Evolutionary conservation across 257 asterid species (phyloP).

Genomic region (Prunella vulgaris): DNA sequence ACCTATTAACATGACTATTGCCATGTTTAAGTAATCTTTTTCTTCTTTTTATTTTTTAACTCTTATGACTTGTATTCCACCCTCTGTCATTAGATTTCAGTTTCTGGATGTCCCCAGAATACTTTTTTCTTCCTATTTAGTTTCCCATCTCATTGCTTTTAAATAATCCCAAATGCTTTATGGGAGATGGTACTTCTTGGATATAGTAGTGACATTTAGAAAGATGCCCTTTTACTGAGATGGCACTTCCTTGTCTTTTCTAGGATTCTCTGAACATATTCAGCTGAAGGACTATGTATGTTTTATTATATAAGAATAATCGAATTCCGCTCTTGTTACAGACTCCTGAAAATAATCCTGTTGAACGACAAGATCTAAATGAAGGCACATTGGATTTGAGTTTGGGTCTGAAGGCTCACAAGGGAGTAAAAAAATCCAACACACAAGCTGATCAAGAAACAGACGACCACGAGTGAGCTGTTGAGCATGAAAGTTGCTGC

Average conservation of each 20-base stretch:
- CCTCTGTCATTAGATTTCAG: background rate
- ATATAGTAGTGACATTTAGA: background rate
- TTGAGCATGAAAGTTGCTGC: background rate
- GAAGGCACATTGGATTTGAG: slow-evolving; percentile 77
- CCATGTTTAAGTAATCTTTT: background rate
- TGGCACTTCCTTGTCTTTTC: background rate
- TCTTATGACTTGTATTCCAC: background rate
- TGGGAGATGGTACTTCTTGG: background rate
- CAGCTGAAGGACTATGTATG: background rate
- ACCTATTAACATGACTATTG: background rate
- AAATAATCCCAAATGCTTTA: background rate
- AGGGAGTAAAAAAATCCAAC: slow-evolving; percentile 39
- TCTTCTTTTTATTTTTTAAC: no score
- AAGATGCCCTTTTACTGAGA: background rate
- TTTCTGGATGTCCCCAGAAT: background rate
- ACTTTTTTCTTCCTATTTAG: no score
- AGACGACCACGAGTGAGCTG: slow-evolving; percentile 22
- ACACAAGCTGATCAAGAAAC: slow-evolving; percentile 32
- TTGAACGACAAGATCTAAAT: slow-evolving; percentile 68
- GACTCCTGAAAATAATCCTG: slow-evolving; percentile 35
- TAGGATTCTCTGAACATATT: background rate
- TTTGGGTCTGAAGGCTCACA: slow-evolving; percentile 59
- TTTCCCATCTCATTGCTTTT: background rate
- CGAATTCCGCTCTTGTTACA: slow-evolving; percentile 24
- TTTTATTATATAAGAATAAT: background rate